Percentiles rank a stretch among this genome's conserved stretches.
Conservation (phyloP, 2,329 filamentous ascomycete genomes). For the Xylaria digitata region DNA sequence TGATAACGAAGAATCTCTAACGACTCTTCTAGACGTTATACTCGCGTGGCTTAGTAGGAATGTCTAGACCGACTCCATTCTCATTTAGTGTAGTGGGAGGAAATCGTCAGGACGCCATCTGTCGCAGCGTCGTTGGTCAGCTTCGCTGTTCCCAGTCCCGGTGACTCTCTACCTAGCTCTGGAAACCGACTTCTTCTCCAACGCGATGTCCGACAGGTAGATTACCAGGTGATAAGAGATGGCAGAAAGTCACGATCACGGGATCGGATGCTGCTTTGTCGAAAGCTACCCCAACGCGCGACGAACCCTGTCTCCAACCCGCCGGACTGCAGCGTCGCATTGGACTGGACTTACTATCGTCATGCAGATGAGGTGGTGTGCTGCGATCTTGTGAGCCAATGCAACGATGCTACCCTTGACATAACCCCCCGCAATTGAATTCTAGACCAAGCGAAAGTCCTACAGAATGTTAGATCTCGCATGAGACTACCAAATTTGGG, state of each 20-base stretch:
- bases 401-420: conserved; percentile 4
- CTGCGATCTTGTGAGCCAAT: conserved; percentile 21
- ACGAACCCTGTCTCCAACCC: conserved; percentile 13
- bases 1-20: background rate
- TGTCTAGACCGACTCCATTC: background rate
- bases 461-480: conserved; percentile 21
- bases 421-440: conserved; percentile 1
- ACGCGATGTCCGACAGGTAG: background rate
- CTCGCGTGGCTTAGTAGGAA: conserved; percentile 14
- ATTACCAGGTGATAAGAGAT: conserved; percentile 14
- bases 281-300: conserved; percentile 28
- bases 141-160: background rate
- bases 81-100: conserved; percentile 4
- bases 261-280: conserved; percentile 18
- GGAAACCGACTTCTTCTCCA: conserved; percentile 6
- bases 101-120: conserved; percentile 5
- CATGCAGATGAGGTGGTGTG: conserved; percentile 22
- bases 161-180: background rate
- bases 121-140: conserved; percentile 14
- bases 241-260: conserved; percentile 22
- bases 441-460: conserved; percentile 19
- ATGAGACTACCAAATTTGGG: conserved; percentile 27
- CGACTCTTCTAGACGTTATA: background rate
- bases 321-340: conserved; percentile 26
- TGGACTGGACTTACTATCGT: conserved; percentile 13